A percentile compares a stretch with the other conserved stretches of the same genome.
Evolutionary conservation across 2,329 filamentous ascomycete genomes (phyloP).

Genomic region (Cylindrodendrum hubeiense): DNA sequence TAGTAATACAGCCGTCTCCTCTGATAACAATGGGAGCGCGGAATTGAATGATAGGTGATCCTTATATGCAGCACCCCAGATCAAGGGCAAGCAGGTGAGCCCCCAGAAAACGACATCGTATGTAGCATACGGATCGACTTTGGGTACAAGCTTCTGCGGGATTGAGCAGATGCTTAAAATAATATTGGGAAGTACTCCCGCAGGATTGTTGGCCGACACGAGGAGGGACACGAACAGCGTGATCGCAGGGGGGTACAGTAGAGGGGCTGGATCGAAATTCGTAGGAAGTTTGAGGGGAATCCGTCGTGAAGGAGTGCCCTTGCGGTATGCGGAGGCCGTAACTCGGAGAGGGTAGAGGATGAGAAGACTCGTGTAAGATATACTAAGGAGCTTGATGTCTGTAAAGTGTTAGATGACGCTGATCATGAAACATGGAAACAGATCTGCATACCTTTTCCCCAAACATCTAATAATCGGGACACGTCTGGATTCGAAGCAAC

Average conservation of each 20-base stretch:
- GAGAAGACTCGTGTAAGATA: conserved; percentile 56
- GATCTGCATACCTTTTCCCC: conserved; percentile 61
- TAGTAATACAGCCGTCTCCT: conserved; percentile 73
- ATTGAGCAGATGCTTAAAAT: conserved; percentile 84
- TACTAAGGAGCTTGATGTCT: conserved; percentile 59
- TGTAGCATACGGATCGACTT: conserved; percentile 66
- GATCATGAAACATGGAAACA: background rate
- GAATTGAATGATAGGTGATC: conserved; percentile 51
- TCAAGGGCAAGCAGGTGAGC: conserved; percentile 77
- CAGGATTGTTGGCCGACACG: conserved; percentile 71
- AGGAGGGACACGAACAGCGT: conserved; percentile 83
- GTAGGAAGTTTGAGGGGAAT: conserved; percentile 71
- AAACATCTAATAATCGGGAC: conserved; percentile 57
- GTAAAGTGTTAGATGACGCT: conserved; percentile 13
- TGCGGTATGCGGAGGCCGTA: conserved; percentile 60
- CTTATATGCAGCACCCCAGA: conserved; percentile 42
- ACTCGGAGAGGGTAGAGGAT: conserved; percentile 72
- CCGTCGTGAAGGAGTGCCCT: conserved; percentile 51
- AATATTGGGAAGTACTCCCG: conserved; percentile 80
- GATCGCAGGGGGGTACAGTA: conserved; percentile 86
- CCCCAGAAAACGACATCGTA: conserved; percentile 83
- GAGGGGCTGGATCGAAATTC: conserved; percentile 89
- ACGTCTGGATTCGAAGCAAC: conserved; percentile 62
- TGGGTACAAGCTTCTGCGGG: conserved; percentile 79
- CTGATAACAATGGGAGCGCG: conserved; percentile 52